A percentile compares a stretch with the other conserved stretches of the same genome.
Evolutionary conservation across 2,329 filamentous ascomycete species (phyloP).

Genomic region (Colletotrichum filicis): DNA sequence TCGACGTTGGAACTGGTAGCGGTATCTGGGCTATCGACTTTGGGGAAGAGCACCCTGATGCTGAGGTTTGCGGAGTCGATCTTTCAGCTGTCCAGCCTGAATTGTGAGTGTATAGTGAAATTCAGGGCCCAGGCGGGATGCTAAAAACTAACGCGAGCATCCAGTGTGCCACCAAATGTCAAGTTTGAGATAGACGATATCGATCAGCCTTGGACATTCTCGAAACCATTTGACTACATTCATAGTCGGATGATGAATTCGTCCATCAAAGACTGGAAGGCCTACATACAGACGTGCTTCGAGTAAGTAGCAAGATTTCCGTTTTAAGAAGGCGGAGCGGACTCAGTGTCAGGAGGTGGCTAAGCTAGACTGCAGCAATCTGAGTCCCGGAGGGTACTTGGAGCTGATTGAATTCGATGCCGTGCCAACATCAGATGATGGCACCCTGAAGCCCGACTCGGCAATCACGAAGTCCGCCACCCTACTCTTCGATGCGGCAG

Average conservation of each 20-base stretch:
- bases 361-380: conserved; percentile 25
- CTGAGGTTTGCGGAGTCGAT: conserved; percentile 46
- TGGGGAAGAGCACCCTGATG: too few species aligned
- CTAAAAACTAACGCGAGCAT: neutral
- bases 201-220: conserved; percentile 46
- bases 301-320: conserved; percentile 31
- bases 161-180: conserved; percentile 53
- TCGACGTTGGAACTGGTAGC: too few species aligned
- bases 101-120: conserved; percentile 38
- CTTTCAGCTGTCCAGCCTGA: conserved; percentile 52
- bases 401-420: conserved; percentile 51
- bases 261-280: neutral
- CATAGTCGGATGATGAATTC: conserved; percentile 5
- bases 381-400: conserved; percentile 47
- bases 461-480: conserved; percentile 44
- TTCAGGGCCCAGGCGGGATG: too few species aligned
- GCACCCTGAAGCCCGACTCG: conserved; percentile 41
- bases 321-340: neutral
- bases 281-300: conserved; percentile 42
- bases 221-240: conserved; percentile 28
- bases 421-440: conserved; percentile 52
- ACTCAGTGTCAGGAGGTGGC: too few species aligned
- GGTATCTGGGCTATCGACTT: too few species aligned
- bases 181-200: conserved; percentile 53
- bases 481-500: conserved; percentile 44